Evolutionary conservation across 2,329 filamentous ascomycete genomes (phyloP).

Genomic region (Epichloe typhina): DNA sequence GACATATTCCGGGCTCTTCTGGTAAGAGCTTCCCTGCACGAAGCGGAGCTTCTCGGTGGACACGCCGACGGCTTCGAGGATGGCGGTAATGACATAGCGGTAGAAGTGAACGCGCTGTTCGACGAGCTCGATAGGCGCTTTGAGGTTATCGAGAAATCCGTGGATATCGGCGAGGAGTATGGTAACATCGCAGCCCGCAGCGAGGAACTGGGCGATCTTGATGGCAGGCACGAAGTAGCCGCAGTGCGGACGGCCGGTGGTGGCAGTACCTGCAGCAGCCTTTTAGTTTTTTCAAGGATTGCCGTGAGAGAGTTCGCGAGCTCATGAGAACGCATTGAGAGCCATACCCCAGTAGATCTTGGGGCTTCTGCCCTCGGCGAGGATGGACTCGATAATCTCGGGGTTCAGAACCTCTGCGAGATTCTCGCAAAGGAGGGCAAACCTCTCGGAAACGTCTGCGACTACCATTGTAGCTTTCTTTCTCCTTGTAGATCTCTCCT

Average conservation of each 20-base stretch:
- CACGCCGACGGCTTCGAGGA: conserved; percentile 67
- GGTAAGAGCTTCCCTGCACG: conserved; percentile 74
- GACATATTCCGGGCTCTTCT: conserved; percentile 57
- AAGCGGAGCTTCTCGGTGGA: conserved; percentile 69
- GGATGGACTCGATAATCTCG: conserved; percentile 66
- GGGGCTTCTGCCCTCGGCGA: conserved; percentile 56
- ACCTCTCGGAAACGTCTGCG: conserved; percentile 40
- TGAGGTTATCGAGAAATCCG: conserved; percentile 71
- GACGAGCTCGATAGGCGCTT: conserved; percentile 80
- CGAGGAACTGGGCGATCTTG: conserved; percentile 80
- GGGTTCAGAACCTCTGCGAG: conserved; percentile 71
- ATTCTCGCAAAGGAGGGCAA: conserved; percentile 67
- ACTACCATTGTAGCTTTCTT: conserved; percentile 8
- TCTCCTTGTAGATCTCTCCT: neutral
- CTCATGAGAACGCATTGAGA: neutral
- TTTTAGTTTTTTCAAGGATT: too few relatives aligned
- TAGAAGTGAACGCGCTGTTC: conserved; percentile 77
- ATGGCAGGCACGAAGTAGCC: conserved; percentile 82
- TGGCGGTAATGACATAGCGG: conserved; percentile 56
- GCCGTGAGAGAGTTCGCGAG: too few relatives aligned
- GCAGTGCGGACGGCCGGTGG: conserved; percentile 76
- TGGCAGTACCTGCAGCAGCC: conserved; percentile 49
- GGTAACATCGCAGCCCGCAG: conserved; percentile 70
- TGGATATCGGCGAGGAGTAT: conserved; percentile 65
- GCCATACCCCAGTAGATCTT: conserved; percentile 70